Conservation (phyloP, 2,329 filamentous ascomycete species). For the Apiospora malaysiana region DNA sequence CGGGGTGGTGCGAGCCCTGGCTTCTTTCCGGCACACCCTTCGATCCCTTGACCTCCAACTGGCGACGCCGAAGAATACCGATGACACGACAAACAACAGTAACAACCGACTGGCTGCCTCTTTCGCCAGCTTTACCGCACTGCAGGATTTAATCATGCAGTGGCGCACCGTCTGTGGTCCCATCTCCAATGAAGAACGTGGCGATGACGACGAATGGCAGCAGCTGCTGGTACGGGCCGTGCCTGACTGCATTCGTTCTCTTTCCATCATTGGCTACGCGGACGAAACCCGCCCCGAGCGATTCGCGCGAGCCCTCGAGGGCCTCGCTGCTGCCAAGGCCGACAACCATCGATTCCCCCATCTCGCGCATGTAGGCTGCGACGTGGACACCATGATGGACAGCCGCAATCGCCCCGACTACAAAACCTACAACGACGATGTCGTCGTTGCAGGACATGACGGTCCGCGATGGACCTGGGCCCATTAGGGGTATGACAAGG, state of each 20-base stretch:
- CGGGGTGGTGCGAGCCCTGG: neutral
- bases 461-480: neutral
- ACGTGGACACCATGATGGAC: constrained; percentile 14
- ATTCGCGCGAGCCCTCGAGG: neutral
- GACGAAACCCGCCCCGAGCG: neutral
- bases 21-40: neutral
- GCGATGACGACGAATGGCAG: neutral
- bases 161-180: constrained; percentile 10
- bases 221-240: neutral
- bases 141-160: neutral
- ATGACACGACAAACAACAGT: too few species aligned
- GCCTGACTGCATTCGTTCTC: neutral
- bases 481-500: neutral
- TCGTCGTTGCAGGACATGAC: neutral
- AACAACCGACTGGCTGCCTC: neutral
- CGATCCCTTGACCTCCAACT: neutral
- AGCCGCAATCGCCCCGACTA: neutral
- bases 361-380: neutral
- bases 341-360: neutral
- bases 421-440: neutral
- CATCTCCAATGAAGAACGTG: neutral
- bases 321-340: constrained; percentile 5
- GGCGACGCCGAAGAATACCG: neutral
- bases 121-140: neutral
- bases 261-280: neutral